Base-by-base conservation (phyloP, 805 yeast species). In the Kuraishia floccosa region DNA sequence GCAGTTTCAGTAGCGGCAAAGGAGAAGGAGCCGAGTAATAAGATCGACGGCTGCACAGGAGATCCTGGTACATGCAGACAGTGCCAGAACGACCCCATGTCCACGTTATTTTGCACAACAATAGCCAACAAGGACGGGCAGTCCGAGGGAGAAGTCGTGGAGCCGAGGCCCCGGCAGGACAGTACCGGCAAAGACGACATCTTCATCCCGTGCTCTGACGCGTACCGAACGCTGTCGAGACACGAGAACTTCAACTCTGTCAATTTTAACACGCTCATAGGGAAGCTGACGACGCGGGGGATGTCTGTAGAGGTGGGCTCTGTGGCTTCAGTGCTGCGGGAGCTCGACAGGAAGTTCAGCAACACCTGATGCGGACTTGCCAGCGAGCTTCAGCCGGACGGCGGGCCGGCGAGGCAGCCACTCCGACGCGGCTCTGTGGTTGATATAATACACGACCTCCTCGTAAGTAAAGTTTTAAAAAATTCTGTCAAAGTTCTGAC, bases 291-390 rank as follows among this genome's bases (percentile, higher is more conserved):
- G 19, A 81, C 93, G 1, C 62, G 80, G 39, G 95, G 94, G 3
- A 81, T 82, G 79, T 84, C 79, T 44, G 94, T 86, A 28, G 96
- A 86, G 46, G 94, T 82, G n/a, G 84, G 79, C 44, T 73, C 85
- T 42, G 91, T 86, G 21, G 94, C 91, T 19, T 79, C 80, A 43
- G 86, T 84, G 14, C 57, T 85, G 38, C 62, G 94, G 22, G 91
- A 84, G 43, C 60, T 86, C 46, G 95, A 86, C 51, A 65, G 82
- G 46, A 63, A 77, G 42, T 60, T 75, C 17, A 29, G 41, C 28
- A n/a, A n/a, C n/a, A n/a, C n/a, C n/a, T 25, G 25, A n/a, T n/a
- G n/a, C n/a, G n/a, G n/a, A n/a, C n/a, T n/a, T n/a, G n/a, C n/a
- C n/a, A 13, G 30, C 23, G 15, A 13, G n/a, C n/a, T n/a, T n/a